These are phyloP conservation scores for Nicotiana knightiana DNA, from an alignment of 257 asterid species.

Conservation along the genomic window DNA sequence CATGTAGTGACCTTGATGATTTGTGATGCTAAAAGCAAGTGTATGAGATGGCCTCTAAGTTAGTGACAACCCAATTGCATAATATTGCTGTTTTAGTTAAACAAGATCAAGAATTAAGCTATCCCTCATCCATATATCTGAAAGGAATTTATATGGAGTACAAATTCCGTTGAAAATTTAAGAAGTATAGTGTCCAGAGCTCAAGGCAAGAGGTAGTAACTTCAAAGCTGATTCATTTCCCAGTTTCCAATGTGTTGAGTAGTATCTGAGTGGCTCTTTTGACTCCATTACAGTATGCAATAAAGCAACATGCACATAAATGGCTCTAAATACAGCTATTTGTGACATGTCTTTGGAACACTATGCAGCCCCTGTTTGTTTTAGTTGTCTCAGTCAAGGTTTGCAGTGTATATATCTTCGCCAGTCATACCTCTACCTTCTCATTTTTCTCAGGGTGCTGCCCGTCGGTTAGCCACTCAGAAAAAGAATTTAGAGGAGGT, in stretches of 20 bases:
- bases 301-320: neutral
- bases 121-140: neutral
- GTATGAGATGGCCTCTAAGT: neutral
- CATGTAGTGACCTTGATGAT: neutral
- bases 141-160: neutral
- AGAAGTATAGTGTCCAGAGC: neutral
- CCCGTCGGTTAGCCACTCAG: conserved; percentile 80
- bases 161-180: neutral
- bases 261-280: neutral
- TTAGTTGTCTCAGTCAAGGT: neutral
- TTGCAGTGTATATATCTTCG: neutral
- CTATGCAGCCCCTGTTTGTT: neutral
- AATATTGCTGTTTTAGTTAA: neutral
- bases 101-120: neutral
- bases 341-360: neutral
- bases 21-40: neutral
- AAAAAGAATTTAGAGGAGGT: conserved; percentile 69
- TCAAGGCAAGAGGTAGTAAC: neutral
- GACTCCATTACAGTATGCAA: neutral
- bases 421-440: neutral
- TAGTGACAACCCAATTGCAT: neutral
- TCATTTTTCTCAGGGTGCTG: conserved; percentile 66
- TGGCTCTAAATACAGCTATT: neutral
- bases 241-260: neutral
- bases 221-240: neutral